Percentiles rank a stretch among this genome's conserved stretches.
Evolutionary conservation across 139 green algal genomes (phyloP).

Genomic region (Coccomyxa sp.): DNA sequence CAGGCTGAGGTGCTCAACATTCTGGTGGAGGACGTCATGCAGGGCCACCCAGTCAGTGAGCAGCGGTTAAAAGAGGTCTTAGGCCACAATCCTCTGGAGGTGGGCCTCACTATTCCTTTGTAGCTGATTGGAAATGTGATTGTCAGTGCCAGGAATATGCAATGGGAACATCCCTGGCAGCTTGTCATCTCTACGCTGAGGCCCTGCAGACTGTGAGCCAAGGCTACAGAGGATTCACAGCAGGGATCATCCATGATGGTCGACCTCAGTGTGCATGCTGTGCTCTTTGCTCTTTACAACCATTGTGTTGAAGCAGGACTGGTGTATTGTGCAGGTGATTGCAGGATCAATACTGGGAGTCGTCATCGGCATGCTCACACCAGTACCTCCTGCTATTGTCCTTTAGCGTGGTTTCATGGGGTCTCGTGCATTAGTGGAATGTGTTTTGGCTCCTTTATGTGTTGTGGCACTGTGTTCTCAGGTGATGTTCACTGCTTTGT

Average conservation of each 20-base stretch:
- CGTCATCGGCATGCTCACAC: not conserved
- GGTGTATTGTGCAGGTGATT: not conserved
- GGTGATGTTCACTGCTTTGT: too few species aligned
- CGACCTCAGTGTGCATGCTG: too few species aligned
- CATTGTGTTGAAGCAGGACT: not conserved
- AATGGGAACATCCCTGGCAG: not conserved
- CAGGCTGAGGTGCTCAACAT: conserved; percentile 95
- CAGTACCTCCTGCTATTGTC: not conserved
- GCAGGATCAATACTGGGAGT: not conserved
- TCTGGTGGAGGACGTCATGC: conserved; percentile 72
- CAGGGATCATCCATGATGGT: too few species aligned
- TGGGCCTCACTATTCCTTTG: conserved; percentile 23
- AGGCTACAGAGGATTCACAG: too few species aligned
- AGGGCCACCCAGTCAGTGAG: conserved; percentile 64
- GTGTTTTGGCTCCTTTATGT: too few species aligned
- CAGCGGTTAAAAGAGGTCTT: conserved; percentile 95
- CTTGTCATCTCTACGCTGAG: too few species aligned
- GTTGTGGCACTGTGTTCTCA: too few species aligned
- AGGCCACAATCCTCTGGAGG: conserved; percentile 91
- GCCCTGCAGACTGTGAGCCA: too few species aligned
- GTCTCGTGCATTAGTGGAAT: too few species aligned
- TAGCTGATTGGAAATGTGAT: not conserved
- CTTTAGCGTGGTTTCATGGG: not conserved
- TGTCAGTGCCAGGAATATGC: not conserved
- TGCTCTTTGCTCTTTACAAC: not conserved